These are phyloP conservation scores for Lipomyces lipofer DNA, from an alignment of 805 yeast species.

Conservation along the genomic window DNA sequence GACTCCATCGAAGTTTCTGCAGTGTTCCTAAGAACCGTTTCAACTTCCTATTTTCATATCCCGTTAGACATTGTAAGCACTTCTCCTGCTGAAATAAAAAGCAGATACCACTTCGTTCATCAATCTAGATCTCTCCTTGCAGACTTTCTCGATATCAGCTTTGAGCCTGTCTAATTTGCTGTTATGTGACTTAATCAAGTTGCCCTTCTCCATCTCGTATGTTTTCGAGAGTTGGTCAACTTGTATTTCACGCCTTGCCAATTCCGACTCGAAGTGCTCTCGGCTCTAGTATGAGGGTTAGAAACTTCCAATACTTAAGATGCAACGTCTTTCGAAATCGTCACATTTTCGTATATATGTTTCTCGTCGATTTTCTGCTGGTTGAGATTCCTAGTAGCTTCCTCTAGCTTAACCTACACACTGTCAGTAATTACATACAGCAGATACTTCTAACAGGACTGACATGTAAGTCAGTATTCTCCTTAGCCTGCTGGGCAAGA, in stretches of 20 bases:
- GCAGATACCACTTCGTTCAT: too few species aligned
- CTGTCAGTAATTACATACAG: neutral
- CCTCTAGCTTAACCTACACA: neutral
- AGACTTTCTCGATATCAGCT: too few species aligned
- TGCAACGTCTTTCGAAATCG: neutral
- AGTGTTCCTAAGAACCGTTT: too few species aligned
- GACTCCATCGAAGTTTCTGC: too few species aligned
- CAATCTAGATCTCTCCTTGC: neutral
- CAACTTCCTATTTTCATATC: too few species aligned
- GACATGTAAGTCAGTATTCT: neutral
- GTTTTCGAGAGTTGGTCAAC: neutral
- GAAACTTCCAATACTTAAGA: neutral
- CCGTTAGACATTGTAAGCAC: too few species aligned
- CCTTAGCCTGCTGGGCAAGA: neutral
- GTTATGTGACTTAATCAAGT: neutral
- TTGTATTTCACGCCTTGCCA: neutral
- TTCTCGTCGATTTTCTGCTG: neutral
- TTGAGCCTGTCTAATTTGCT: neutral
- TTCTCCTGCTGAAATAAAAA: too few species aligned
- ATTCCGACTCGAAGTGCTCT: neutral
- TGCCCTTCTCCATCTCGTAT: constrained; percentile 1
- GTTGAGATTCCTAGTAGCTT: neutral
- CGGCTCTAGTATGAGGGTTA: neutral
- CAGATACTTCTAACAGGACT: neutral
- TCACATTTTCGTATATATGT: neutral